Evolutionary conservation across 2,329 filamentous ascomycete species (phyloP), one percentile per base, ranked within the genome.

Genomic region (Hypoxylon sp.): DNA sequence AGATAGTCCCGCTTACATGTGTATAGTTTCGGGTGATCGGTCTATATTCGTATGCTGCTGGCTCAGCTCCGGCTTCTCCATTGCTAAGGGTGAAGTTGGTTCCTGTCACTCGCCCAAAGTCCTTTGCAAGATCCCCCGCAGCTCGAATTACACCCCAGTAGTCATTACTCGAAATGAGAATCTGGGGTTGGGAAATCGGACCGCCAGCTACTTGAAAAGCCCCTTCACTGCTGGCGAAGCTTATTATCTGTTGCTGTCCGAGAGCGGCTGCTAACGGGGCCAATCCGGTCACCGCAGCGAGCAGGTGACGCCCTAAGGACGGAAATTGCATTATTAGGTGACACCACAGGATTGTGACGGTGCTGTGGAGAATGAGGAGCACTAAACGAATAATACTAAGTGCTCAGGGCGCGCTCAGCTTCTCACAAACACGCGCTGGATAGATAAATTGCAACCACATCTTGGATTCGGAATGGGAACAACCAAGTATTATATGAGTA

Each of bases 101-200:
- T 8, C 90, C 90, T 0, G 90, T 92, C 3, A 92, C 90, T n/a
- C 88, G 86, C 14, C 90, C 90, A 79, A 93, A 91, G 77, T 93
- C 91, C 3, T 83, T 75, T 0, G 90, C 89, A 9, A 93, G 83
- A 77, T 93, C 91, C 42, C 88, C 83, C 0, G 89, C 91, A 4
- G 89, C 90, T 26, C 90, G 86, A 59, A 92, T 83, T 0, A 92
- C 91, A 63, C 90, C 91, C 80, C 88, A 90, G 82, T 87, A 91
- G 66, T 92, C 90, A 61, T 86, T 80, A 19, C 78, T 73, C 9
- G 87, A 86, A n/a, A 89, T 81, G 2, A 86, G 80, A 55, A 91
- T 87, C 62, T 78, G 76, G 9, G 77, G 75, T 19, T 65, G 70
- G 1, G 74, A 60, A 42, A 76, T 70, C 10, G 67, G 52, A 8